Evolutionary conservation across 2,329 filamentous ascomycete species (phyloP).

Genomic region (Talaromyces piceae): DNA sequence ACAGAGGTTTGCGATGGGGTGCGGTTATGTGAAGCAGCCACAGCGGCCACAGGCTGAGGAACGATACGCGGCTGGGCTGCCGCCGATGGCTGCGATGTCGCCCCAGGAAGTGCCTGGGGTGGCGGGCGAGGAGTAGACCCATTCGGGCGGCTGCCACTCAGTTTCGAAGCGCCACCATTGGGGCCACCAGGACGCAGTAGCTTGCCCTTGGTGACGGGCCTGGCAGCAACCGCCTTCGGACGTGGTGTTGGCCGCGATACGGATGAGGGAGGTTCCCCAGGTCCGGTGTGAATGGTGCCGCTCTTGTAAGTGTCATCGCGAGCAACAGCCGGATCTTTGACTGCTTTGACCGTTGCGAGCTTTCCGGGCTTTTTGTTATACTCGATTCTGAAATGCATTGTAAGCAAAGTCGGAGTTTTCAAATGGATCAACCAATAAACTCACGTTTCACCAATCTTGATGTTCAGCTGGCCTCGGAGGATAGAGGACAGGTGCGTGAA

Average conservation of each 20-base stretch:
- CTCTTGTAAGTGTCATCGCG: conserved; percentile 88
- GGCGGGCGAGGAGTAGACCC: conserved; percentile 28
- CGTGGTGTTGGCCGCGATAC: conserved; percentile 78
- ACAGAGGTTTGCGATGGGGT: conserved; percentile 41
- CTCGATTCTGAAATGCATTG: conserved; percentile 56
- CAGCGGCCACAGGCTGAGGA: conserved; percentile 27
- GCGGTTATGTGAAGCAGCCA: conserved; percentile 42
- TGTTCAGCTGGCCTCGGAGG: conserved; percentile 70
- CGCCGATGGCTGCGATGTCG: conserved; percentile 20
- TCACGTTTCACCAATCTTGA: conserved; percentile 69
- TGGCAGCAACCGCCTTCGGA: conserved; percentile 74
- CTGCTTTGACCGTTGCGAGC: conserved; percentile 74
- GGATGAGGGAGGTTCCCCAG: conserved; percentile 76
- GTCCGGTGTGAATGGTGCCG: conserved; percentile 75
- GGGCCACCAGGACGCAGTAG: conserved; percentile 88
- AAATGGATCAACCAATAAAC: conserved; percentile 15
- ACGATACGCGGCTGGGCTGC: conserved; percentile 20
- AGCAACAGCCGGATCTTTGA: conserved; percentile 72
- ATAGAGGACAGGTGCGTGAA: conserved; percentile 82
- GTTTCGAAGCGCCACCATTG: conserved; percentile 67
- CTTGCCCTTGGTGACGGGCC: conserved; percentile 88
- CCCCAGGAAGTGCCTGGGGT: conserved; percentile 20
- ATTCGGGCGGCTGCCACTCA: conserved; percentile 45
- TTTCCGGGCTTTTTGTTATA: conserved; percentile 98
- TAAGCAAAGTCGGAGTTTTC: conserved; percentile 17